These are phyloP conservation scores for Trichoderma guizhouense DNA, from an alignment of 2,329 filamentous ascomycete genomes.

Conservation along the genomic window DNA sequence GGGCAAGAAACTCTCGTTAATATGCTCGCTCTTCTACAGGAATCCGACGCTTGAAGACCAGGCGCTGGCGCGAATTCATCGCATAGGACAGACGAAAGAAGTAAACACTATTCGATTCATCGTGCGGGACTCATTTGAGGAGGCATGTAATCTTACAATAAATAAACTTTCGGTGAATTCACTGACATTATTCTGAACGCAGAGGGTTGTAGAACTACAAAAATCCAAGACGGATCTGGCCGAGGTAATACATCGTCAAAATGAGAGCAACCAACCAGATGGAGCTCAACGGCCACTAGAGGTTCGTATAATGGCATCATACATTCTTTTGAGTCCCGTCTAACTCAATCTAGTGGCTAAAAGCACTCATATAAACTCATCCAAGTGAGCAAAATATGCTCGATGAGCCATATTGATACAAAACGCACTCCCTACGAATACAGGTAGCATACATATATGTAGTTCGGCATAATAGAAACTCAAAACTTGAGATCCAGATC, in stretches of 20 bases:
- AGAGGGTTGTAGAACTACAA: slow-evolving; percentile 21
- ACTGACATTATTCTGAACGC: fast-evolving
- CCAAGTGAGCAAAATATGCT: neutral
- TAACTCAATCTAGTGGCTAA: neutral
- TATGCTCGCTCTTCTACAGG: slow-evolving; percentile 24
- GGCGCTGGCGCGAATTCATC: slow-evolving; percentile 38
- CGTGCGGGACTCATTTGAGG: slow-evolving; percentile 38
- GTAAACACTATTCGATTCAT: slow-evolving; percentile 39
- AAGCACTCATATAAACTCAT: neutral
- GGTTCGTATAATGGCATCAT: neutral
- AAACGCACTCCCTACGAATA: neutral
- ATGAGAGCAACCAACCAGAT: neutral
- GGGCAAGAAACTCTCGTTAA: neutral
- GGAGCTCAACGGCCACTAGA: neutral
- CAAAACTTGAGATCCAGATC: neutral
- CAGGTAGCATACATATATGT: neutral
- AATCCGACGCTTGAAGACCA: slow-evolving; percentile 45
- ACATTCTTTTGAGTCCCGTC: neutral
- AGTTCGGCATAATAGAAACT: neutral
- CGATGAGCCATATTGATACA: neutral
- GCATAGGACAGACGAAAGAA: slow-evolving; percentile 34
- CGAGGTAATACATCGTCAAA: neutral
- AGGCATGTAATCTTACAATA: slow-evolving; percentile 22
- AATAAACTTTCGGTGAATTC: neutral
- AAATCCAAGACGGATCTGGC: slow-evolving; percentile 20